Conservation (phyloP, 2,329 filamentous ascomycete species). For the Pyrenochaeta sp. region DNA sequence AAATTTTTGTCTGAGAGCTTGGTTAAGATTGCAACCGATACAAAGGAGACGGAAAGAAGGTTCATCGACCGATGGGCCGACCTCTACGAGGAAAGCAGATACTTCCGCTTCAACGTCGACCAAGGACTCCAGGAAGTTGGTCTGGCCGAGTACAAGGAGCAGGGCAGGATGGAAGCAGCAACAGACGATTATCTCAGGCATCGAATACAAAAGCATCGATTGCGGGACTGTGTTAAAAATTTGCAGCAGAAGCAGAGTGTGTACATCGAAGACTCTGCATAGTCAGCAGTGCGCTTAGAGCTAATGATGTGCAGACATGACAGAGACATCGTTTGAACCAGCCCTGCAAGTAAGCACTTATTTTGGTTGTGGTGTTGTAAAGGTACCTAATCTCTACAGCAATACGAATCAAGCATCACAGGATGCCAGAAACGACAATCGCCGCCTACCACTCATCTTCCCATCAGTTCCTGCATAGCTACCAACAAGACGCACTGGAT, state of each 20-base stretch:
- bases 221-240: constrained; percentile 18
- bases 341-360: neutral
- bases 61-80: constrained; percentile 9
- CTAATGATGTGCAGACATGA: neutral
- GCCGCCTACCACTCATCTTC: neutral
- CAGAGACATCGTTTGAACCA: neutral
- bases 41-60: constrained; percentile 11
- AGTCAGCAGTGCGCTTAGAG: neutral
- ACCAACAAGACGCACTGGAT: neutral
- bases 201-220: constrained; percentile 8
- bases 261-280: constrained; percentile 20
- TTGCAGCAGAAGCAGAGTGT: constrained; percentile 20
- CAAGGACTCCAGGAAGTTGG: constrained; percentile 18
- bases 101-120: constrained; percentile 26
- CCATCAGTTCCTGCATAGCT: neutral
- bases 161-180: constrained; percentile 15
- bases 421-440: neutral
- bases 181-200: constrained; percentile 11
- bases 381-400: neutral
- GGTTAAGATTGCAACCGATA: constrained; percentile 14
- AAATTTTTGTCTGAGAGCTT: constrained; percentile 11
- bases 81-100: constrained; percentile 1
- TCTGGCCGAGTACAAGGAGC: constrained; percentile 15
- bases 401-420: neutral
- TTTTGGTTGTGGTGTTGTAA: neutral